These are phyloP conservation scores for Blumeria graminis DNA, from an alignment of 2,329 filamentous ascomycete species.

Conservation along the genomic window DNA sequence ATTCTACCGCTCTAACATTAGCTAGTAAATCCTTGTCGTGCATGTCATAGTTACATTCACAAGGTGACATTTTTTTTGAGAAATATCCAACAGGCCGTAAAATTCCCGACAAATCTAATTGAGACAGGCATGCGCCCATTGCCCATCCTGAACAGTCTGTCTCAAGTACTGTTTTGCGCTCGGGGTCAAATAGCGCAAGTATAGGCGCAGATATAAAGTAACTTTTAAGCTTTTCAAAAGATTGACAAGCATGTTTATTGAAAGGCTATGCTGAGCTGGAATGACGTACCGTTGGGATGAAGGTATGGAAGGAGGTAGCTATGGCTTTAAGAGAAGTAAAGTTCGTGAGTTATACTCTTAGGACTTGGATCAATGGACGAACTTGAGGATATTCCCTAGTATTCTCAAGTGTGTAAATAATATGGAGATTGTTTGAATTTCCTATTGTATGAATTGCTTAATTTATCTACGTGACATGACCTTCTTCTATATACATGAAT, in stretches of 20 bases:
- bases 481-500: too few relatives aligned
- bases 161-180: background rate
- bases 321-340: too few relatives aligned
- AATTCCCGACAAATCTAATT: background rate
- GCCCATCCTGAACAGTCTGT: background rate
- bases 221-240: background rate
- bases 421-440: too few relatives aligned
- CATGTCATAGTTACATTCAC: background rate
- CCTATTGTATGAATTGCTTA: too few relatives aligned
- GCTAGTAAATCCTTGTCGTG: background rate
- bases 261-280: too few relatives aligned
- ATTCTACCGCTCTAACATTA: background rate
- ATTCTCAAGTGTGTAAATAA: too few relatives aligned
- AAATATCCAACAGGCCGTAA: background rate
- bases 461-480: too few relatives aligned
- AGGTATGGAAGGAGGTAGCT: too few relatives aligned
- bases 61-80: background rate
- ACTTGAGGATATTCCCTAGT: too few relatives aligned
- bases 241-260: background rate
- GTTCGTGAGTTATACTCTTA: too few relatives aligned
- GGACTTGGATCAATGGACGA: too few relatives aligned
- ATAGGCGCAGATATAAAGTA: background rate
- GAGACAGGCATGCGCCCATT: background rate
- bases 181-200: background rate
- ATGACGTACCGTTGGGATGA: too few relatives aligned